phyloP scores from a whole-genome alignment of 192 early-diverging fungal species.

The Backusella westeae region DNA sequence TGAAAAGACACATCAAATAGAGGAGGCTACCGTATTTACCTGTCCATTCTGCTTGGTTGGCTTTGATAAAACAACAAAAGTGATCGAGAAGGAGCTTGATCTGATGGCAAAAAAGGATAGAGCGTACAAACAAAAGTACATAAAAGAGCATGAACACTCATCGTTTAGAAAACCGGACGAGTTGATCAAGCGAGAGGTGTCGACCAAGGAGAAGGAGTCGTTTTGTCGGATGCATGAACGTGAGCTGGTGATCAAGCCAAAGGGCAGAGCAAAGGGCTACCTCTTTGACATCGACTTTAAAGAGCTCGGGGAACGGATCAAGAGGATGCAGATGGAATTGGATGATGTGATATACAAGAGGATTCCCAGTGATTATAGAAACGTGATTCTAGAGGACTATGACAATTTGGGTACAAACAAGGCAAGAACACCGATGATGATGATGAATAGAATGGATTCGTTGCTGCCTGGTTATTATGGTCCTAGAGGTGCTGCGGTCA shows the following conservation, averaged over 20 bases:
- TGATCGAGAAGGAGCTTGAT: not conserved
- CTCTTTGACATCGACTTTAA: slow-evolving; percentile 40
- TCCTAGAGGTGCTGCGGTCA: slow-evolving; percentile 39
- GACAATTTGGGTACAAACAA: slow-evolving; percentile 33
- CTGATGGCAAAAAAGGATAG: not conserved
- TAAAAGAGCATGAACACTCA: not conserved
- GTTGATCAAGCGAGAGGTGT: not conserved
- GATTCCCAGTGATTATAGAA: slow-evolving; percentile 33
- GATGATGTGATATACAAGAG: slow-evolving; percentile 30
- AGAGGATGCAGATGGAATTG: slow-evolving; percentile 31
- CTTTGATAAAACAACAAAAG: not conserved
- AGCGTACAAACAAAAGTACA: not conserved
- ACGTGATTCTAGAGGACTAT: slow-evolving; percentile 33
- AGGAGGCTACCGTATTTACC: not conserved
- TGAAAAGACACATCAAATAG: not conserved
- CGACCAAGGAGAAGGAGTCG: not conserved
- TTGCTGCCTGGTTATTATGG: slow-evolving; percentile 58
- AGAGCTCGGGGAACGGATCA: slow-evolving; percentile 28
- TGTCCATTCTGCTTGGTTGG: not conserved
- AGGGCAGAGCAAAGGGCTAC: slow-evolving; percentile 35
- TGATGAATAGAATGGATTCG: slow-evolving; percentile 43
- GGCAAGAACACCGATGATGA: slow-evolving; percentile 41
- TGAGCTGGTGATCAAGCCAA: slow-evolving; percentile 39
- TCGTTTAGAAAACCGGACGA: not conserved
- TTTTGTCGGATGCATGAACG: slow-evolving; percentile 49